Base-by-base conservation (phyloP, 2,329 filamentous ascomycete genomes). In the Pseudodiploospora longispora region DNA sequence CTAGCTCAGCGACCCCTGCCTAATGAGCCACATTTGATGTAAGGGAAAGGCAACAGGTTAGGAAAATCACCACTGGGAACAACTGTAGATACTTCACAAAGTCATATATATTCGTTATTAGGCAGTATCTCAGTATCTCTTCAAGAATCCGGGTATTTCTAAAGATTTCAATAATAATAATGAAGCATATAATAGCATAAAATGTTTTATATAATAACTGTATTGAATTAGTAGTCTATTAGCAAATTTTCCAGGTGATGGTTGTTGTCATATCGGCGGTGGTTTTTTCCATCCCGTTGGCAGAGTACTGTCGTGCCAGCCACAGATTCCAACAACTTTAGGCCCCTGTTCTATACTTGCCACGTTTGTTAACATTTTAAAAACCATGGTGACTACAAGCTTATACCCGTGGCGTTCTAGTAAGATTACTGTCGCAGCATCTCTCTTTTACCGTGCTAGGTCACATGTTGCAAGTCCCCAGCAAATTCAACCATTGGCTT, bases 401-500 rank as follows among this genome's bases (percentile, higher is more conserved):
- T 10, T 35, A 41, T 33, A 19, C 19, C 19, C 19, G 19, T 19
- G 19, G 19, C 19, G 19, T 19, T 19, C 19, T 19, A 19, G 19
- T 19, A 27, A 40, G 8, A 9, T 9, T 40, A 40, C 31, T 40
- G 19, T 19, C 19, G 19, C 19, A 19, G 19, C 19, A 40, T 27
- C 6, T 30, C 31, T 36, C 12, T 12, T 33, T 43, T 19, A 19
- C 19, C 19, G 19, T 19, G 19, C 19, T 19, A 19, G 19, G 19
- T 19, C 19, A 19, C 19, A 19, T 19, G 19, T 19, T 19, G 19
- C 19, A 19, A 19, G 19, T 30, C 29, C 34, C 9, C 6, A 31
- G 29, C 5, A 10, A 10, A 51, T 61, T 36, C 52, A 55, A 4
- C 59, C 60, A 12, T 65, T 89, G 32, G 75, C 75, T 1, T 88